Evolutionary conservation across 2,329 filamentous ascomycete species (phyloP).

Genomic region (Arthrobotrys conoides): DNA sequence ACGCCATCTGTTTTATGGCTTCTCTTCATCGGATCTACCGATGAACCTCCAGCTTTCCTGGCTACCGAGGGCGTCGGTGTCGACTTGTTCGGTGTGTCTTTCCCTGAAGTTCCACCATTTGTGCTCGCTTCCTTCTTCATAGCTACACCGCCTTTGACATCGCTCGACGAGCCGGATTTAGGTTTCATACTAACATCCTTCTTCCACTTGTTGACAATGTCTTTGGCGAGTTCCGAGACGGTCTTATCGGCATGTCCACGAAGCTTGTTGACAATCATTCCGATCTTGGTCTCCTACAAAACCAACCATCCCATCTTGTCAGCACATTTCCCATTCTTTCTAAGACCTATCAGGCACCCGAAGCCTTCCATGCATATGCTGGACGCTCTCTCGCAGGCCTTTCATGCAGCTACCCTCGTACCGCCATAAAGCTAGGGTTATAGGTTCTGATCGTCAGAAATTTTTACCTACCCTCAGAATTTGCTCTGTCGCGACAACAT

Average conservation of each 20-base stretch:
- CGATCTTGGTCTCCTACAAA: slow-evolving; percentile 83
- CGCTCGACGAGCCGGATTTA: slow-evolving; percentile 65
- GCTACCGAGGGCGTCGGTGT: slow-evolving; percentile 41
- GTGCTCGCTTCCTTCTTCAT: slow-evolving; percentile 60
- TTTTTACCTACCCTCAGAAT: slow-evolving; percentile 78
- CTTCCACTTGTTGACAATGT: slow-evolving; percentile 91
- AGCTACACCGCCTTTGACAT: slow-evolving; percentile 71
- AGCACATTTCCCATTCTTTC: neutral
- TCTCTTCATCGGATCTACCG: slow-evolving; percentile 81
- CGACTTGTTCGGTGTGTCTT: slow-evolving; percentile 56
- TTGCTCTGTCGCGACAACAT: slow-evolving; percentile 87
- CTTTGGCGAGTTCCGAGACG: slow-evolving; percentile 81
- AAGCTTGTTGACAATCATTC: slow-evolving; percentile 87
- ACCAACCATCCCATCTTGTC: slow-evolving; percentile 14
- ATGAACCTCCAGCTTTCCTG: slow-evolving; percentile 65
- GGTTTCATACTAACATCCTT: slow-evolving; percentile 77
- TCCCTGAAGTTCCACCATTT: slow-evolving; percentile 61
- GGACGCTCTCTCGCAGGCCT: neutral
- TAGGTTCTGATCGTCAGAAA: neutral
- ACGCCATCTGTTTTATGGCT: slow-evolving; percentile 86
- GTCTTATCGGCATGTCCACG: slow-evolving; percentile 83
- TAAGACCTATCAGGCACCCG: neutral
- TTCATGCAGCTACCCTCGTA: slow-evolving; percentile 10
- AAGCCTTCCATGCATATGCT: slow-evolving; percentile 10
- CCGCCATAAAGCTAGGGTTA: neutral